Percentiles rank a stretch among this genome's conserved stretches.
phyloP scores from a whole-genome alignment of 1,284 basidiomycete genomes.

The Ganoderma leucocontextum region DNA sequence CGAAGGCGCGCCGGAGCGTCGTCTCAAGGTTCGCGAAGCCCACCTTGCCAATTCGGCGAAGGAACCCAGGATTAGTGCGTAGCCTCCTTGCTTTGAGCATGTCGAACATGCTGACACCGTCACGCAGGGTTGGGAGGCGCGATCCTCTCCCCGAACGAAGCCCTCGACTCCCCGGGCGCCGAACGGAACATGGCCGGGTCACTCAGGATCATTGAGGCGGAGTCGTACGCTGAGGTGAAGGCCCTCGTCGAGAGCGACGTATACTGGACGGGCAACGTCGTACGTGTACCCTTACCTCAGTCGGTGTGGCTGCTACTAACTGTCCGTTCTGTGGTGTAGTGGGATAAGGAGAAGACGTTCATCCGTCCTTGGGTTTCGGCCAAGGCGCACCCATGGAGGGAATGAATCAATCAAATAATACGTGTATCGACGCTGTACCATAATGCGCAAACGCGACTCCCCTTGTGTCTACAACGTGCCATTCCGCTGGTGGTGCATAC shows the following conservation, averaged over 20 bases:
- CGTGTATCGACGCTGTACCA: neutral
- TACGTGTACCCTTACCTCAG: conserved; percentile 19
- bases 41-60: conserved; percentile 39
- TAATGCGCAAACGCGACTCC: neutral
- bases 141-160: conserved; percentile 39
- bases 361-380: conserved; percentile 35
- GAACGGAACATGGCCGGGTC: conserved; percentile 41
- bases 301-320: neutral
- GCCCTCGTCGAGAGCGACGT: conserved; percentile 37
- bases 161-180: conserved; percentile 32
- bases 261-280: conserved; percentile 38
- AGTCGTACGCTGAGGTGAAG: conserved; percentile 39
- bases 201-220: conserved; percentile 39
- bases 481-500: neutral
- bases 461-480: neutral
- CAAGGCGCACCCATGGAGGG: neutral
- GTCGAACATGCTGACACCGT: neutral
- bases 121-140: conserved; percentile 39
- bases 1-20: conserved; percentile 39
- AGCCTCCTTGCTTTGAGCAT: neutral
- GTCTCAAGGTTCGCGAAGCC: conserved; percentile 40
- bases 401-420: neutral
- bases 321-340: conserved; percentile 17
- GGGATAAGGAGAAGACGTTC: conserved; percentile 38
- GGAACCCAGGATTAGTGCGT: conserved; percentile 35